Conservation (phyloP, 257 asterid genomes). For the Forsythia suspensa region DNA sequence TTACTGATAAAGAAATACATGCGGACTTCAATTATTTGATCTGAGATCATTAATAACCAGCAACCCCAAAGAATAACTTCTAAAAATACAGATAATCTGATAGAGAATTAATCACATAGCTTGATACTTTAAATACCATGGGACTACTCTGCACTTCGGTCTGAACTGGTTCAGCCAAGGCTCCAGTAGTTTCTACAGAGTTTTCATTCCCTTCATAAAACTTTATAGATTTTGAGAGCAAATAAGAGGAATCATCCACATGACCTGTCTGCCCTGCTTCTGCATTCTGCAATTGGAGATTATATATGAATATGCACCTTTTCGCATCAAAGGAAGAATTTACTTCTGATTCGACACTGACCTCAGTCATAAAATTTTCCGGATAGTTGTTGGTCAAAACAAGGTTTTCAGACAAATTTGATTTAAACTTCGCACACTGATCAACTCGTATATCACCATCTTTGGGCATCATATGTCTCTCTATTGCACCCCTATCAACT, state of each 20-base stretch:
- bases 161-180: conserved; percentile 21
- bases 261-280: conserved; percentile 21
- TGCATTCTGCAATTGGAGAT: conserved; percentile 31
- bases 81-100: conserved; percentile 5
- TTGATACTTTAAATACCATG: conserved; percentile 25
- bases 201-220: conserved; percentile 24
- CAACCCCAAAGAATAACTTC: neutral
- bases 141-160: conserved; percentile 13
- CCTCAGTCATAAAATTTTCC: conserved; percentile 34
- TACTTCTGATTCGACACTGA: conserved; percentile 25
- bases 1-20: neutral
- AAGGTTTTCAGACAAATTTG: conserved; percentile 23
- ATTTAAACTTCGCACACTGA: conserved; percentile 23
- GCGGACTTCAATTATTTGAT: neutral
- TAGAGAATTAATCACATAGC: conserved; percentile 6
- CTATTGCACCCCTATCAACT: conserved; percentile 21
- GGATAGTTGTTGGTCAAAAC: conserved; percentile 28
- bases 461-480: conserved; percentile 15
- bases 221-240: conserved; percentile 26
- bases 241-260: conserved; percentile 19
- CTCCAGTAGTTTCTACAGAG: conserved; percentile 23
- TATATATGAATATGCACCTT: conserved; percentile 13
- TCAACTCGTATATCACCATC: conserved; percentile 17
- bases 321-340: conserved; percentile 2
- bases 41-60: conserved; percentile 1